Conservation (phyloP, 257 asterid genomes). For the Forsythia suspensa region DNA sequence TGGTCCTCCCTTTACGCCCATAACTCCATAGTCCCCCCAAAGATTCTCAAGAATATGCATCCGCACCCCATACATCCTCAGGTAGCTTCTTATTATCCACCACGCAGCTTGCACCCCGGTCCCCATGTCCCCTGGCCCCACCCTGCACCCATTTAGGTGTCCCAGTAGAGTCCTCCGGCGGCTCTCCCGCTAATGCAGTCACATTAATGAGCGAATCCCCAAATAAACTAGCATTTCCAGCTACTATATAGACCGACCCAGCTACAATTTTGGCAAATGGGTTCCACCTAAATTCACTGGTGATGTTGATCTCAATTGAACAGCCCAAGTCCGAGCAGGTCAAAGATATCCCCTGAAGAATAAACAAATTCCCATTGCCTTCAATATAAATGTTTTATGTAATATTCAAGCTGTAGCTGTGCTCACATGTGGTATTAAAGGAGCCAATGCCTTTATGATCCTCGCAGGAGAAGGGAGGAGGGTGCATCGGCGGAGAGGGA, state of each 20-base stretch:
- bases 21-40: slow-evolving; percentile 57
- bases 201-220: slow-evolving; percentile 56
- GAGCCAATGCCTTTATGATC: slow-evolving; percentile 71
- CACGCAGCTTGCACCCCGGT: slow-evolving; percentile 82
- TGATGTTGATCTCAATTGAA: slow-evolving; percentile 46
- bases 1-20: slow-evolving; percentile 85
- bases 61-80: slow-evolving; percentile 85
- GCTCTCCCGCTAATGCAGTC: slow-evolving; percentile 57
- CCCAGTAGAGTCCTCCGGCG: slow-evolving; percentile 45
- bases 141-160: slow-evolving; percentile 64
- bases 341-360: slow-evolving; percentile 59
- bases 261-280: slow-evolving; percentile 44
- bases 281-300: slow-evolving; percentile 52
- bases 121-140: slow-evolving; percentile 89
- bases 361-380: slow-evolving; percentile 55
- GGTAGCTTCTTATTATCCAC: slow-evolving; percentile 69
- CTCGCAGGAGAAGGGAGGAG: slow-evolving; percentile 53
- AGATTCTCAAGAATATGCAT: slow-evolving; percentile 70
- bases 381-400: slow-evolving; percentile 46
- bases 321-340: slow-evolving; percentile 55
- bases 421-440: slow-evolving; percentile 78
- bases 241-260: slow-evolving; percentile 50
- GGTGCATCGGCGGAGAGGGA: slow-evolving; percentile 61
- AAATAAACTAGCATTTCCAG: slow-evolving; percentile 54
- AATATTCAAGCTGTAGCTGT: slow-evolving; percentile 59